Conservation (phyloP, 768 basidiomycete species). For the Amanita exitialis region DNA sequence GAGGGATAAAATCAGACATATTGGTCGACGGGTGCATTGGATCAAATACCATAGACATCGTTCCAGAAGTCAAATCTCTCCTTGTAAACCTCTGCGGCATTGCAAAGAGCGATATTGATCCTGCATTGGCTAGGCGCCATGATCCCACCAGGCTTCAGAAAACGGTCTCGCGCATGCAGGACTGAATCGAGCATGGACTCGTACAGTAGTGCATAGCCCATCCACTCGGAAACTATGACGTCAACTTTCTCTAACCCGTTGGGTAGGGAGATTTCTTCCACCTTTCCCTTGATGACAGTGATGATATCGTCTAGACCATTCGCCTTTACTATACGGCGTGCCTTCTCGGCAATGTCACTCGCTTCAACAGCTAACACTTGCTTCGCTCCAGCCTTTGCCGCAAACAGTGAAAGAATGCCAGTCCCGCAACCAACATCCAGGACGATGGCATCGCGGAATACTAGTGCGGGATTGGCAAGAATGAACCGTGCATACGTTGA, state of each 20-base stretch:
- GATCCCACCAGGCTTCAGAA: conserved; percentile 65
- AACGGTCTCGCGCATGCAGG: conserved; percentile 77
- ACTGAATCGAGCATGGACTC: conserved; percentile 99
- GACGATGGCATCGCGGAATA: conserved; percentile 81
- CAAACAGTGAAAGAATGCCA: conserved; percentile 85
- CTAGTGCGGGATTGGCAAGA: conserved; percentile 54
- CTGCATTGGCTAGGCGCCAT: conserved; percentile 88
- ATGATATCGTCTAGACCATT: conserved; percentile 70
- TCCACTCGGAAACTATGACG: conserved; percentile 96
- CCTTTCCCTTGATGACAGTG: conserved; percentile 82
- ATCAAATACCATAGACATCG: conserved; percentile 69
- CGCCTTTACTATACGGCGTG: conserved; percentile 63
- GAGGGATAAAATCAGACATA: not conserved
- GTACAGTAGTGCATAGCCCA: conserved; percentile 88
- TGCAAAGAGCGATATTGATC: conserved; percentile 79
- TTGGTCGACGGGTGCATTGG: not conserved
- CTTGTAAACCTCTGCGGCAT: conserved; percentile 62
- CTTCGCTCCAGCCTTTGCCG: conserved; percentile 82
- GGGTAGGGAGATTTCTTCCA: conserved; percentile 79
- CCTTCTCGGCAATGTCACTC: conserved; percentile 71
- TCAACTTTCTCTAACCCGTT: conserved; percentile 72
- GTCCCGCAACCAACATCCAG: conserved; percentile 97
- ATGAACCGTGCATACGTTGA: conserved; percentile 91
- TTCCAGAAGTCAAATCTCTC: conserved; percentile 88
- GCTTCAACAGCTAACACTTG: conserved; percentile 90